Evolutionary conservation across 192 early-diverging fungal genomes (phyloP), one percentile per base, ranked within the genome.

Genomic region (Diversispora eburnea): DNA sequence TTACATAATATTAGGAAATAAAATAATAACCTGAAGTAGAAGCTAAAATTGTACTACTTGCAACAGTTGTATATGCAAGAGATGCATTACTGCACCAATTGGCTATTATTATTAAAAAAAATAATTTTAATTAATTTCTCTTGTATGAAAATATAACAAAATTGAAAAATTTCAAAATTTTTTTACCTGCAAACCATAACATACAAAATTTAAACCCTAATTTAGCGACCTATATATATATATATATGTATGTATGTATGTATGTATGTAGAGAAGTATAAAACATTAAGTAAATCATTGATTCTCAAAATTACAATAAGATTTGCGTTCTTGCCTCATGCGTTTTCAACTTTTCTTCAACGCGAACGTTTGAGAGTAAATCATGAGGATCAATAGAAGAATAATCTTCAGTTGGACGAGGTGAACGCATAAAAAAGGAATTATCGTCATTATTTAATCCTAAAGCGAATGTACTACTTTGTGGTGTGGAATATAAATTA

Each of bases 41-140:
- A 15, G 88, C 83, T 8, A 94, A 74, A 12, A 94, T 92, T 19
- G 92, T 91, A 22, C 85, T 86, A 68, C 88, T 91, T 5, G 87
- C 89, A 19, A 92, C 92, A 0, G 83, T 86, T 15, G 91, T 92
- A 72, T 90, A 90, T 0, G 89, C 88, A 55, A 92, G 81, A 47
- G 89, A 89, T 8, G 88, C 84, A 73, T 92, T 94, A 46, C 84
- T 89, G 3, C 85, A 78, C 79, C 87, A 86, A 75, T 92, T 92
- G 67, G 91, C 92, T 39, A 78, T 51, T 41, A 39, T 8, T 41
- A 15, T 8, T 25, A 46, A 15, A 61, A 39, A 19, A 5, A 58
- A 22, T n/a, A 3, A 33, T 10, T 19, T 25, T 20, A 43, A 62
- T 15, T 17, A 41, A 15, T 62, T 43, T 33, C 25, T 33, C 25